Evolutionary conservation across 2,329 filamentous ascomycete species (phyloP).

Genomic region (Alternaria angustiovoidea): DNA sequence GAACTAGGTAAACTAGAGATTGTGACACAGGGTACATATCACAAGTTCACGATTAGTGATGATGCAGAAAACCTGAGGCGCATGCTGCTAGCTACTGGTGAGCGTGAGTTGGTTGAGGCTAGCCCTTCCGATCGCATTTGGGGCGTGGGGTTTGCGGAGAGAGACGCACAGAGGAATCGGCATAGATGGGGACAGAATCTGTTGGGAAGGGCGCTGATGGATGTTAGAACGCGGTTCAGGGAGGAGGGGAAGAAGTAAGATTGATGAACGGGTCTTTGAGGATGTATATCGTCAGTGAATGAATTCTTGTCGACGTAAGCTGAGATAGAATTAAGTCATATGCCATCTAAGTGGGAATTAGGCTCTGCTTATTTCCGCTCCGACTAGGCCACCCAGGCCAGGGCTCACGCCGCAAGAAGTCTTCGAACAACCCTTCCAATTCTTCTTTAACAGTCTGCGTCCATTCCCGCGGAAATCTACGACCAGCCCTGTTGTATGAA

Average conservation of each 20-base stretch:
- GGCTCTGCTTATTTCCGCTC: fast-evolving
- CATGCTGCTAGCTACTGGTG: constrained; percentile 56
- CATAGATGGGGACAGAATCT: constrained; percentile 70
- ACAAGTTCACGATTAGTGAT: background rate
- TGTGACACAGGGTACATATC: background rate
- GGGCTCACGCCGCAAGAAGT: background rate
- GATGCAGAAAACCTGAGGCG: background rate
- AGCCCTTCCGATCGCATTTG: constrained; percentile 68
- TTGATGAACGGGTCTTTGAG: background rate
- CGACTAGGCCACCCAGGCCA: fast-evolving
- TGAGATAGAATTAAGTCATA: fast-evolving
- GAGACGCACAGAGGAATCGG: constrained; percentile 58
- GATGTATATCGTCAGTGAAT: background rate
- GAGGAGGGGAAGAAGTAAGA: constrained; percentile 38
- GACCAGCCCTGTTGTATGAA: background rate
- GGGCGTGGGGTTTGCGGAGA: constrained; percentile 69
- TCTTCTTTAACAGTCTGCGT: background rate
- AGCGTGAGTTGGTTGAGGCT: constrained; percentile 64
- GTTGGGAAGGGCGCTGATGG: constrained; percentile 69
- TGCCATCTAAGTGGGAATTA: background rate
- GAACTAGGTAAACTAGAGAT: background rate
- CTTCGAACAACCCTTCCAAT: background rate
- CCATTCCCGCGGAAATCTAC: background rate
- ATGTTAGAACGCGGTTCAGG: constrained; percentile 63
- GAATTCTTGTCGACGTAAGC: fast-evolving